Percentiles rank a stretch among this genome's conserved stretches.
These are phyloP conservation scores for Ascobolus immersus DNA, from an alignment of 495 filamentous ascomycete genomes.

Conservation along the genomic window DNA sequence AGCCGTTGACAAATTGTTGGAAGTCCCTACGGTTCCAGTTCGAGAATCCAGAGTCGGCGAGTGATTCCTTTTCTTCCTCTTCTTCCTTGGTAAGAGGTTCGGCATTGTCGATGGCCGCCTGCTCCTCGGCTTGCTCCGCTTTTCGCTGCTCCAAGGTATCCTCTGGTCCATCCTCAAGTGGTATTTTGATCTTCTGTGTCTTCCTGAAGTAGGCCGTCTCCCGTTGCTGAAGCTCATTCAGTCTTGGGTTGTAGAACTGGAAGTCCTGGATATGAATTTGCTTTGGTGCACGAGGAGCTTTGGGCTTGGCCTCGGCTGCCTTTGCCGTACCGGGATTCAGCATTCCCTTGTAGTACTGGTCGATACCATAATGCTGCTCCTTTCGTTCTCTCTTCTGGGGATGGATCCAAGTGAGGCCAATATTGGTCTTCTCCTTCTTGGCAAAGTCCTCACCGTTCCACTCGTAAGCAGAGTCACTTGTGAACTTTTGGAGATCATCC, in stretches of 20 bases:
- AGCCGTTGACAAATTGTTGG: slow-evolving; percentile 89
- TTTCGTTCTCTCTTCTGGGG: slow-evolving; percentile 95
- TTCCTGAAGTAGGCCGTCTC: slow-evolving; percentile 92
- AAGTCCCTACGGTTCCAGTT: slow-evolving; percentile 95
- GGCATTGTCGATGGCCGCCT: slow-evolving; percentile 78
- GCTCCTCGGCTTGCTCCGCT: slow-evolving; percentile 66
- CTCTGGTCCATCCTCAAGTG: slow-evolving; percentile 53
- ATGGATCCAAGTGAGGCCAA: slow-evolving; percentile 93
- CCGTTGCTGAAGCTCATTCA: slow-evolving; percentile 76
- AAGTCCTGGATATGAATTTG: slow-evolving; percentile 83
- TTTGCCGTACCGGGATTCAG: slow-evolving; percentile 47
- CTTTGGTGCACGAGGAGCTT: slow-evolving; percentile 85
- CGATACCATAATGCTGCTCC: slow-evolving; percentile 91
- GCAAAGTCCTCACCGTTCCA: slow-evolving; percentile 97
- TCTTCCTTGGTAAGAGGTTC: slow-evolving; percentile 75
- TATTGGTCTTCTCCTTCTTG: slow-evolving; percentile 64
- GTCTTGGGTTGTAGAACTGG: slow-evolving; percentile 70
- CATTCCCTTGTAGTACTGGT: slow-evolving; percentile 92
- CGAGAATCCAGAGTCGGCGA: slow-evolving; percentile 67
- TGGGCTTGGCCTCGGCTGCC: slow-evolving; percentile 70
- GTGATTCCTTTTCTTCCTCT: slow-evolving; percentile 48
- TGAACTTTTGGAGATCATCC: slow-evolving; percentile 94
- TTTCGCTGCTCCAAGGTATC: slow-evolving; percentile 61
- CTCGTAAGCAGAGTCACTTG: slow-evolving; percentile 85
- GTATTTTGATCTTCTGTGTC: slow-evolving; percentile 80